Conservation (phyloP, 306 rosid species). For the Begonia fuchsioides region DNA sequence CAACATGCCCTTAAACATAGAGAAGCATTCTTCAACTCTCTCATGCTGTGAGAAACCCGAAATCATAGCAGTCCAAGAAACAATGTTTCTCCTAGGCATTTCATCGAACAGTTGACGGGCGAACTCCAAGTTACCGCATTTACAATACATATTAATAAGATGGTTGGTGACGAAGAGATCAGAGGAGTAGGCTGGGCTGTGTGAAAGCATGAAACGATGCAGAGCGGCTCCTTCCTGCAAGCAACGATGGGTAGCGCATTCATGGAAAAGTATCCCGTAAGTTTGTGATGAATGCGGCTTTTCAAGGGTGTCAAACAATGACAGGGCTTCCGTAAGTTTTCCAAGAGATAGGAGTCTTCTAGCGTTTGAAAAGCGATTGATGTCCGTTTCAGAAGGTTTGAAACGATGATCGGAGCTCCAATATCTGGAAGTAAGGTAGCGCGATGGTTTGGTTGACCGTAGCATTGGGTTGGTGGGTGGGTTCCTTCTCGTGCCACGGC, state of each 20-base stretch:
- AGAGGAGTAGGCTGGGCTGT: conserved; percentile 16
- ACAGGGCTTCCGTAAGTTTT: conserved; percentile 36
- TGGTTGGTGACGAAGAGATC: conserved; percentile 58
- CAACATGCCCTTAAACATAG: conserved; percentile 44
- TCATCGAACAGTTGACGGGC: conserved; percentile 46
- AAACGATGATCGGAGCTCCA: no score
- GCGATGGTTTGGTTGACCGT: no score
- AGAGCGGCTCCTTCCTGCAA: conserved; percentile 46
- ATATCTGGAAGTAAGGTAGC: no score
- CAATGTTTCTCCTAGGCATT: conserved; percentile 52
- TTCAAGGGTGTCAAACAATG: no score
- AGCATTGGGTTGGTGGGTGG: no score
- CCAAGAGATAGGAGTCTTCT: conserved; percentile 30
- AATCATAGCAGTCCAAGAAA: conserved; percentile 80
- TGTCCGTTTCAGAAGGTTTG: no score
- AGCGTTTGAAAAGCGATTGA: background rate
- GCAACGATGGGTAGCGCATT: conserved; percentile 40
- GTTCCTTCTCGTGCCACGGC: no score
- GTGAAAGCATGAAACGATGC: conserved; percentile 44
- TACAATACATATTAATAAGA: conserved; percentile 63
- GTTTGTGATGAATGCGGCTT: no score
- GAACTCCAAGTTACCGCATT: conserved; percentile 33
- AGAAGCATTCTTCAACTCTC: conserved; percentile 22
- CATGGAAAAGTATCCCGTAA: conserved; percentile 59
- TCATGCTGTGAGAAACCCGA: conserved; percentile 54